Conservation (phyloP, 306 rosid species). For the Rosa rugosa region DNA sequence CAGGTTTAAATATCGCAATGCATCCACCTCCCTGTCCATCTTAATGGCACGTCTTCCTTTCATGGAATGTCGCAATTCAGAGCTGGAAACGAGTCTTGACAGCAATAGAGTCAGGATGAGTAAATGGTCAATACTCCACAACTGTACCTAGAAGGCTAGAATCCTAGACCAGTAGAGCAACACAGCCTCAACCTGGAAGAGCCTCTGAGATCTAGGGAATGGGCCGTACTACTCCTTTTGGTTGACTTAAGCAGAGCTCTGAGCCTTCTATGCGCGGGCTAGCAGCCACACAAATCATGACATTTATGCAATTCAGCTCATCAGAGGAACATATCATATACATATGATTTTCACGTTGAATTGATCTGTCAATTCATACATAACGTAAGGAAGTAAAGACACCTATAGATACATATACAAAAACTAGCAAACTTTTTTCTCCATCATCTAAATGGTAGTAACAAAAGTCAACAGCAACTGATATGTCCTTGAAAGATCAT, state of each 20-base stretch:
- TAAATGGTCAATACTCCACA: neutral
- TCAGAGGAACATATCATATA: neutral
- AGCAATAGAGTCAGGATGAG: neutral
- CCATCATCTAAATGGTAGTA: conserved; percentile 10
- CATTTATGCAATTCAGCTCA: neutral
- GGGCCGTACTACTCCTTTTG: neutral
- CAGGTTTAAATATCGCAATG: neutral
- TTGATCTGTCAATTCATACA: neutral
- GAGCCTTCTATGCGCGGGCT: neutral
- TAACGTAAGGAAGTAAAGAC: neutral
- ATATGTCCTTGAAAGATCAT: neutral
- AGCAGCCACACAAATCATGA: neutral
- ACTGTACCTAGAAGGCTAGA: neutral
- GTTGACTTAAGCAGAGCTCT: neutral
- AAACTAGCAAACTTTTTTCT: neutral
- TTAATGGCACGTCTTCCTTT: neutral
- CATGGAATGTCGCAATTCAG: too few relatives aligned
- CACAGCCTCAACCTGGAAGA: neutral
- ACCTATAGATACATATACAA: neutral
- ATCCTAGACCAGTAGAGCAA: neutral
- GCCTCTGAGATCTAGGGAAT: neutral
- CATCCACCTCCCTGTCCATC: neutral
- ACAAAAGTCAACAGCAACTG: neutral
- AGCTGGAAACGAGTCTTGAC: neutral
- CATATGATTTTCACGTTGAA: neutral